Percentiles rank a stretch among this genome's conserved stretches.
These are phyloP conservation scores for Trichoderma brevicompactum DNA, from an alignment of 2,329 filamentous ascomycete genomes.

Conservation along the genomic window DNA sequence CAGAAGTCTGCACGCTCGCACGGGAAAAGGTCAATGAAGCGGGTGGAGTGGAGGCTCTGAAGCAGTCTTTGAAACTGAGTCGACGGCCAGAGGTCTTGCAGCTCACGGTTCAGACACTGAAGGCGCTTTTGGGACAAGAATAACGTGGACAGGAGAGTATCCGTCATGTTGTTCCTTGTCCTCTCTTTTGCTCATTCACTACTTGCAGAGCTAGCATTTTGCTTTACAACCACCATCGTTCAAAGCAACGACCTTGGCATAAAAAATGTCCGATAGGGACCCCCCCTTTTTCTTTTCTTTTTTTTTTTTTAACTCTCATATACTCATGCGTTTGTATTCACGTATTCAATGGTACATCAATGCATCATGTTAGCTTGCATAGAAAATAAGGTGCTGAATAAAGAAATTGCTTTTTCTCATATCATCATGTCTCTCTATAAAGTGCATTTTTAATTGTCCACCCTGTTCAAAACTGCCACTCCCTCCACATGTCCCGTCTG, in stretches of 20 bases:
- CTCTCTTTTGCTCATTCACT: neutral
- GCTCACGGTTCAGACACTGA: constrained; percentile 72
- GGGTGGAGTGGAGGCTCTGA: constrained; percentile 70
- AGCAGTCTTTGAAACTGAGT: constrained; percentile 69
- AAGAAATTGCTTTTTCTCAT: neutral
- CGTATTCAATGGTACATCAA: neutral
- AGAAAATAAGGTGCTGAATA: neutral
- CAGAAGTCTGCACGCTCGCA: constrained; percentile 65
- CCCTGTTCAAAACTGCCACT: constrained; percentile 65
- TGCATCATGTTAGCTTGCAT: neutral
- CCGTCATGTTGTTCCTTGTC: neutral
- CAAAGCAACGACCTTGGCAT: neutral
- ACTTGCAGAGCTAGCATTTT: neutral
- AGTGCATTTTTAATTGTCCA: constrained; percentile 42
- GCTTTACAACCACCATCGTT: neutral
- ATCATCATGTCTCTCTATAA: neutral
- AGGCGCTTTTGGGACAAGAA: constrained; percentile 60
- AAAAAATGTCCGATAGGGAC: neutral
- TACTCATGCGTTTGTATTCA: neutral
- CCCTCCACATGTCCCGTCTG: constrained; percentile 76
- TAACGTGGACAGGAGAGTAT: constrained; percentile 14
- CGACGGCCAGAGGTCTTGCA: constrained; percentile 71
- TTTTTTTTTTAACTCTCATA: neutral
- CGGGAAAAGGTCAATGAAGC: constrained; percentile 63
- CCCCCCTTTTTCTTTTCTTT: too few relatives aligned